Evolutionary conservation across 768 basidiomycete genomes (phyloP), one percentile per base, ranked within the genome.

Genomic region (Mycena latifolia): DNA sequence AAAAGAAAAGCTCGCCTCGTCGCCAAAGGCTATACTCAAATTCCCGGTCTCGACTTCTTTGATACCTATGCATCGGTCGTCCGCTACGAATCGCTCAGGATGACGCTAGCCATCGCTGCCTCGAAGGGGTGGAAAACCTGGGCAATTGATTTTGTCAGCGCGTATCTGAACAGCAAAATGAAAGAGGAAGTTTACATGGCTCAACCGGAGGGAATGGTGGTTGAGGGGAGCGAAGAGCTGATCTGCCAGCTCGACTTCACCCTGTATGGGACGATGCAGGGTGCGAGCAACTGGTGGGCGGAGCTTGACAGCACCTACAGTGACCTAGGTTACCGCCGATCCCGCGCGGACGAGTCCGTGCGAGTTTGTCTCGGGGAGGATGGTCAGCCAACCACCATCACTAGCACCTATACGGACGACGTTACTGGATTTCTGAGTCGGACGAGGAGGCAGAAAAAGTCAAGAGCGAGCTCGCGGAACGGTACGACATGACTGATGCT

Each of bases 1-100:
- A 57, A 61, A 0, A 70, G 74, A 63, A 82, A 83, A 64, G 84
- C 80, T 0, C 54, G 79, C 0, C 71, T 86, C 0, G 82, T 86
- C 0, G 81, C 82, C 0, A 73, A 80, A 59, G 80, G 85, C 0
- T 82, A 43, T 20, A 66, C 74, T 0, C 82, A 84, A 61, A 63
- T 74, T 2, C 72, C 70, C 2, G 80, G 81, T 0, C 25, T 79
- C 1, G 77, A 80, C 54, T 81, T 69, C 48, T 56, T 52, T 25
- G 58, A 73, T 25, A 69, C 59, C 9, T 72, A 64, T 39, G 66
- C 63, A 0, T 55, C 66, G 0, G 48, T 65, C 5, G 60, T 66
- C 0, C 55, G 72, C 9, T 50, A 50, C 25, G 47, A 50, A 18
- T 59, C 58, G 5, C 18, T 51, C 1, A 24, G 47, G 1, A 50